Evolutionary conservation across 768 basidiomycete genomes (phyloP), one percentile per base, ranked within the genome.

Genomic region (Pisolithus orientalis): DNA sequence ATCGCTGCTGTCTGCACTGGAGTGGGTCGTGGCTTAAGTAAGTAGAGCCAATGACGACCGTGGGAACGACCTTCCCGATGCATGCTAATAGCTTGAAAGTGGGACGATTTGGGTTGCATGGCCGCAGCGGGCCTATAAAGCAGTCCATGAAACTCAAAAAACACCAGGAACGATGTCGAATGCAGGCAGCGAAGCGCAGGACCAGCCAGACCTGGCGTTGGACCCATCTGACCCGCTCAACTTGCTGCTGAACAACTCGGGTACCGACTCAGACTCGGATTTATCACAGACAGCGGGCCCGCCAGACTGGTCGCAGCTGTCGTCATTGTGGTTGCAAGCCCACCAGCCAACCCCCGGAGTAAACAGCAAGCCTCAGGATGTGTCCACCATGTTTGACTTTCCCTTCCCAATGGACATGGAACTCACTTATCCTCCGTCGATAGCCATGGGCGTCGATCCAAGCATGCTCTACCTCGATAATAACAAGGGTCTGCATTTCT

Each of bases 381-480:
- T 80, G 70, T 57, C 59, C 58, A 25, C 63, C 57, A 76, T 63
- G 55, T 78, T 62, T 59, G 67, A 63, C 62, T 67, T 75, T 47
- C 61, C 70, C 24, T 53, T 75, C 63, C 54, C 65, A 64, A 79
- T 84, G 76, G 80, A 83, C 65, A 74, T 86, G 66, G 83, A 85
- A 60, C 80, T 84, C 50, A 71, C 28, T n/a, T 45, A 75, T 62
- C 76, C 80, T 4, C 54, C 62, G 1, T 56, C 62, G 17, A 37
- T 68, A 31, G 68, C 77, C 17, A 75, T 82, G 58, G 76, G 78
- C 1, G 75, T 89, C 50, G 83, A 89, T 53, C 85, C 87, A 29
- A 82, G 72, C 57, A 68, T 87, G 11, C 84, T 87, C 60, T 80
- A 65, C 16, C 44, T 77, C 50, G 64, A 72, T 29, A 58, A 72